Percentiles rank a stretch among this genome's conserved stretches.
These are phyloP conservation scores for Cladosporium colombiae DNA, from an alignment of 2,329 filamentous ascomycete genomes.

Conservation along the genomic window DNA sequence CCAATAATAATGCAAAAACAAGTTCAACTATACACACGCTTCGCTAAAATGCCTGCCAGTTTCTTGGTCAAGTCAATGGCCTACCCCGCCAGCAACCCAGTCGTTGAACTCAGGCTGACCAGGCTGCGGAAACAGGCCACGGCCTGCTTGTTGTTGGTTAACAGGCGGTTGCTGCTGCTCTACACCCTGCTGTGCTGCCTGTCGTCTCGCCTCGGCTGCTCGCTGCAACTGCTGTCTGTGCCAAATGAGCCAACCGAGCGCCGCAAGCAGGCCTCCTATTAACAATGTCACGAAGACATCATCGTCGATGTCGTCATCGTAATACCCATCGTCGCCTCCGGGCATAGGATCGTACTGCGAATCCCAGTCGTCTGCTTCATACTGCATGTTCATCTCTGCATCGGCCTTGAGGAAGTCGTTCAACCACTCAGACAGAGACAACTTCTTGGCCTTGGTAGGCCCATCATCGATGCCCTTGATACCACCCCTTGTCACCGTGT, in stretches of 20 bases:
- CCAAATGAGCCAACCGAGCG: conserved; percentile 76
- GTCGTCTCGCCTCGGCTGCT: conserved; percentile 45
- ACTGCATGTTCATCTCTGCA: conserved; percentile 49
- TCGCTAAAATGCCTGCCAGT: neutral
- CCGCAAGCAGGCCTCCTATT: conserved; percentile 75
- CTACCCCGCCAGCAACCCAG: conserved; percentile 69
- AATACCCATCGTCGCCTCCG: conserved; percentile 52
- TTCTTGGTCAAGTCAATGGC: conserved; percentile 45
- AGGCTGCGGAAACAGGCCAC: conserved; percentile 65
- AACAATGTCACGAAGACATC: conserved; percentile 81
- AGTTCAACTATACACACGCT: neutral
- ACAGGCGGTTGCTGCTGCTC: conserved; percentile 41
- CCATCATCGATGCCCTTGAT: conserved; percentile 93
- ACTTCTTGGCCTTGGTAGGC: conserved; percentile 36
- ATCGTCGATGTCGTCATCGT: conserved; percentile 66
- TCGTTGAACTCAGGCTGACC: conserved; percentile 68
- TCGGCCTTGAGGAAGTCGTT: conserved; percentile 73
- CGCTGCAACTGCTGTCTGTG: conserved; percentile 71
- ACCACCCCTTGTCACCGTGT: conserved; percentile 83
- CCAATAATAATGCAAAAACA: neutral
- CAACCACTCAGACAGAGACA: conserved; percentile 77
- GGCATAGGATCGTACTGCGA: conserved; percentile 48
- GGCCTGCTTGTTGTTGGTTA: conserved; percentile 48
- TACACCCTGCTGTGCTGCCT: conserved; percentile 38
- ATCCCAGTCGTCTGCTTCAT: conserved; percentile 50